Conservation (phyloP, 2,329 filamentous ascomycete genomes). For the Penicillium decumbens region DNA sequence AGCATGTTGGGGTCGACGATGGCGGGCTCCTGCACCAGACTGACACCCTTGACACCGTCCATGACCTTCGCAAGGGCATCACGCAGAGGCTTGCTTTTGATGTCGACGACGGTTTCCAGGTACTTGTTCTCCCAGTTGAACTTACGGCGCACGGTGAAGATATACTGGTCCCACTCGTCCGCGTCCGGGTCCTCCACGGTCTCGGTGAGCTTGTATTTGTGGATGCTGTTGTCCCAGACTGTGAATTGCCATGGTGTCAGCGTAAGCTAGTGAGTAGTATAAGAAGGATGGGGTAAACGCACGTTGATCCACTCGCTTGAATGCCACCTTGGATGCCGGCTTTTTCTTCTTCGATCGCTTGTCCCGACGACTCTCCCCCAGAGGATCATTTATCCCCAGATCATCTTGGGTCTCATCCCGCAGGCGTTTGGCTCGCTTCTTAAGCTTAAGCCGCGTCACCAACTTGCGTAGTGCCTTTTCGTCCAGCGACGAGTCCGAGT, state of each 20-base stretch:
- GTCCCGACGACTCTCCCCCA: slow-evolving; percentile 13
- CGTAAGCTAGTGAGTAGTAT: background rate
- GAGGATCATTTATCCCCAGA: slow-evolving; percentile 25
- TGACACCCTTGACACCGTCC: slow-evolving; percentile 72
- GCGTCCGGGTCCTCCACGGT: slow-evolving; percentile 59
- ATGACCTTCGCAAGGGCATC: slow-evolving; percentile 67
- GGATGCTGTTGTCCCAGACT: slow-evolving; percentile 53
- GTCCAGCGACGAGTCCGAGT: slow-evolving; percentile 28
- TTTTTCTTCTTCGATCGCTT: slow-evolving; percentile 41
- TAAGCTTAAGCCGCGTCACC: slow-evolving; percentile 32
- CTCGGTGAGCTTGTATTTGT: slow-evolving; percentile 65
- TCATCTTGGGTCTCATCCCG: slow-evolving; percentile 30
- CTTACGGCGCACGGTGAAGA: slow-evolving; percentile 75
- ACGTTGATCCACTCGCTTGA: slow-evolving; percentile 63
- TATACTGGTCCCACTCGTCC: slow-evolving; percentile 69
- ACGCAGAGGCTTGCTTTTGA: slow-evolving; percentile 75
- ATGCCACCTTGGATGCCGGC: slow-evolving; percentile 57
- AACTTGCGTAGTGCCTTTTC: slow-evolving; percentile 32
- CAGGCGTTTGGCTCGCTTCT: slow-evolving; percentile 30
- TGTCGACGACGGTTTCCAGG: slow-evolving; percentile 68
- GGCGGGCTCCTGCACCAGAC: slow-evolving; percentile 73
- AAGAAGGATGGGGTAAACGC: slow-evolving; percentile 13
- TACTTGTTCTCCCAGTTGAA: slow-evolving; percentile 85
- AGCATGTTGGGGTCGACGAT: slow-evolving; percentile 67
- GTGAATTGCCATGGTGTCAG: background rate